Percentiles rank a stretch among this genome's conserved stretches.
Evolutionary conservation across 2,329 filamentous ascomycete species (phyloP).

Genomic region (Aspergillus jensenii): DNA sequence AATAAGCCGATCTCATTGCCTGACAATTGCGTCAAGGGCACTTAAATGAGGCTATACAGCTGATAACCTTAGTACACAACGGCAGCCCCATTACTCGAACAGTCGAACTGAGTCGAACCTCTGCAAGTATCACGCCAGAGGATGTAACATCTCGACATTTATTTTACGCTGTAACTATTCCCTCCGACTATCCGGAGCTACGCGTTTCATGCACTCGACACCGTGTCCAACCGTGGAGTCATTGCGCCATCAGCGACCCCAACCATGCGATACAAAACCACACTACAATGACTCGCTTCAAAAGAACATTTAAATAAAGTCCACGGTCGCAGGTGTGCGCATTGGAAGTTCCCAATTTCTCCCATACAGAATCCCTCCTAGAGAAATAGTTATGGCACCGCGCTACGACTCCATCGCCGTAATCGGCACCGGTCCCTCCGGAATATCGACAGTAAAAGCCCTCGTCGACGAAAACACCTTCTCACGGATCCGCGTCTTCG

Average conservation of each 20-base stretch:
- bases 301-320: no score
- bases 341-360: background rate
- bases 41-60: constrained; percentile 5
- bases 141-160: background rate
- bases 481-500: constrained; percentile 32
- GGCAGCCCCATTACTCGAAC: background rate
- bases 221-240: background rate
- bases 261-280: background rate
- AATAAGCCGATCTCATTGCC: background rate
- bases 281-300: background rate
- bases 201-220: background rate
- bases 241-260: constrained; percentile 6
- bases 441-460: constrained; percentile 18
- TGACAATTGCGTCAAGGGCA: background rate
- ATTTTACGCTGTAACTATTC: background rate
- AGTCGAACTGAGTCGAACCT: no score
- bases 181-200: no score
- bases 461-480: constrained; percentile 33
- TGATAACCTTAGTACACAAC: background rate
- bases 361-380: background rate
- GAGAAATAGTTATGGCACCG: background rate
- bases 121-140: no score
- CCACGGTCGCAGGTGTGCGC: no score
- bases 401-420: constrained; percentile 8
- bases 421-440: constrained; percentile 9